A percentile compares a stretch with the other conserved stretches of the same genome.
phyloP scores from a whole-genome alignment of 129 eudicot species.

The Flaveria sonorensis region DNA sequence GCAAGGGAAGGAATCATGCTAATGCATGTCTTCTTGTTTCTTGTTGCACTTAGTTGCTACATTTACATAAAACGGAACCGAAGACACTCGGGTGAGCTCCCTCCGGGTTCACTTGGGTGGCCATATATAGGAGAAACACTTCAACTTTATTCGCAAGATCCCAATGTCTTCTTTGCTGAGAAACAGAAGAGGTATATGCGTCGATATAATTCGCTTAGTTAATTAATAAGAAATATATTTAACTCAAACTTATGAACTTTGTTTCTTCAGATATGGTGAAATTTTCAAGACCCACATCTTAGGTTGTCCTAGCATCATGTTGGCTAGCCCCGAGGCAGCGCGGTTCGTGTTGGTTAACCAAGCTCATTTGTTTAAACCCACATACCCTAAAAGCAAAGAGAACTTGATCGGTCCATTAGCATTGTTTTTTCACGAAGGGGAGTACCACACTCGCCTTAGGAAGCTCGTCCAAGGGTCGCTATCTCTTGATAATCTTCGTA shows the following conservation, averaged over 20 bases:
- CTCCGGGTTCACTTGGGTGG: slow-evolving; percentile 71
- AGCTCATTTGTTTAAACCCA: slow-evolving; percentile 60
- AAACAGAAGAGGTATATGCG: slow-evolving; percentile 47
- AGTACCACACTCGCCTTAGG: slow-evolving; percentile 51
- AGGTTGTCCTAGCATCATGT: slow-evolving; percentile 65
- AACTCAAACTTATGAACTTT: background rate
- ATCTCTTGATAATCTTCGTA: slow-evolving; percentile 46
- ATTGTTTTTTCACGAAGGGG: slow-evolving; percentile 61
- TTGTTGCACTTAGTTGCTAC: slow-evolving; percentile 40
- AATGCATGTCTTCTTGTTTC: slow-evolving; percentile 34
- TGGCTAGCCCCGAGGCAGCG: slow-evolving; percentile 68
- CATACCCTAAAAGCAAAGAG: slow-evolving; percentile 64
- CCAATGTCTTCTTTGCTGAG: slow-evolving; percentile 46
- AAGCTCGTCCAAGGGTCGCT: slow-evolving; percentile 55
- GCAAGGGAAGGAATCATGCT: slow-evolving; percentile 30
- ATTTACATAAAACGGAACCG: slow-evolving; percentile 29
- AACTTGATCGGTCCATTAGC: slow-evolving; percentile 55
- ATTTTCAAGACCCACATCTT: slow-evolving; percentile 58
- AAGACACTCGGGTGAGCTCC: slow-evolving; percentile 39
- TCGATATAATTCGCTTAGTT: background rate
- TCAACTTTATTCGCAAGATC: slow-evolving; percentile 69
- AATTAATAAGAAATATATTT: too few relatives aligned
- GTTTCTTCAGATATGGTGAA: slow-evolving; percentile 49
- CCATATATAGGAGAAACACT: slow-evolving; percentile 66
- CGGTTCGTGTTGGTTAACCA: slow-evolving; percentile 52